Percentiles rank a stretch among this genome's conserved stretches.
Conservation (phyloP, 768 basidiomycete genomes). For the Ramaria sp. region DNA sequence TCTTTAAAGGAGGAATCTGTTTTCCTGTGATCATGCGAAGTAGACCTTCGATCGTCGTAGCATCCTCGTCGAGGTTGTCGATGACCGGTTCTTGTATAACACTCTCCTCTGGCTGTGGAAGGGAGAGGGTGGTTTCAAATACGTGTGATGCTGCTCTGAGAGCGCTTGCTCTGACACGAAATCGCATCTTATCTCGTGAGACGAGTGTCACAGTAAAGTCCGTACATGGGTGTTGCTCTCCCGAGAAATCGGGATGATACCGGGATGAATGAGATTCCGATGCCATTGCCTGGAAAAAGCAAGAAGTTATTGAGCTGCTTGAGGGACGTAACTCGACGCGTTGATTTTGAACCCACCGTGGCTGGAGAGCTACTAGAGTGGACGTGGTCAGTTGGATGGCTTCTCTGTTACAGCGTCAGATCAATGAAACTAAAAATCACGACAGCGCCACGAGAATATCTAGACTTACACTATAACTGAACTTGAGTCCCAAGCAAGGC, state of each 20-base stretch:
- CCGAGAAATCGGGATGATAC: background rate
- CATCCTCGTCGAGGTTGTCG: conserved; percentile 39
- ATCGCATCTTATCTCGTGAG: background rate
- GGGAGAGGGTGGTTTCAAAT: background rate
- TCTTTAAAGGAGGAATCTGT: conserved; percentile 34
- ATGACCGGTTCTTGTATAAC: background rate
- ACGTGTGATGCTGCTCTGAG: background rate
- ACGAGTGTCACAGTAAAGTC: background rate
- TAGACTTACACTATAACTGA: too few species aligned
- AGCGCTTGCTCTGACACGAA: background rate
- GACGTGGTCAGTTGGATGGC: too few species aligned
- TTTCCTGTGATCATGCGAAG: conserved; percentile 54
- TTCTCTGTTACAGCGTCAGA: too few species aligned
- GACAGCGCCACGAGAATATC: too few species aligned
- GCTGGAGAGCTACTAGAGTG: too few species aligned
- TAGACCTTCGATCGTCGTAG: conserved; percentile 40
- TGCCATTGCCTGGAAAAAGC: too few species aligned
- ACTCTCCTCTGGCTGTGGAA: background rate
- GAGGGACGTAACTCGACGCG: too few species aligned
- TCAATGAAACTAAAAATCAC: too few species aligned
- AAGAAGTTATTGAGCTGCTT: too few species aligned
- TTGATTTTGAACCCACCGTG: too few species aligned
- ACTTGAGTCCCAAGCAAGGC: too few species aligned
- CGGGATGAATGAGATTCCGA: background rate
- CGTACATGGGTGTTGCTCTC: background rate